Conservation (phyloP, 768 basidiomycete genomes). For the Dioszegia aurantiaca region DNA sequence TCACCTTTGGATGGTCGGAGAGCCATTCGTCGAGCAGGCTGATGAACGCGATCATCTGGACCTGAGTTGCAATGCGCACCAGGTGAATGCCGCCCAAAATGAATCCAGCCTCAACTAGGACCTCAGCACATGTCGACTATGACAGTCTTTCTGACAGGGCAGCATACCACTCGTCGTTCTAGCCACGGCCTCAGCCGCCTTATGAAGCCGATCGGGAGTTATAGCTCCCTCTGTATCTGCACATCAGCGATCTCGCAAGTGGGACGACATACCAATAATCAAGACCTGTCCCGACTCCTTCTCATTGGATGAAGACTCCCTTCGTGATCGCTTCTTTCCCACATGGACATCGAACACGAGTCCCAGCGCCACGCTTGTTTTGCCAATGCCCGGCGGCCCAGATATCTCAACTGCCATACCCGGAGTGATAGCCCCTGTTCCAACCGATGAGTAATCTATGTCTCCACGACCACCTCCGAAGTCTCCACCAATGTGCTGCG, state of each 20-base stretch:
- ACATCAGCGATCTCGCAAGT: background rate
- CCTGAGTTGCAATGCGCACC: slow-evolving; percentile 41
- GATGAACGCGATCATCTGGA: slow-evolving; percentile 48
- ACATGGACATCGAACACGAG: slow-evolving; percentile 36
- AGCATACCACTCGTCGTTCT: slow-evolving; percentile 15
- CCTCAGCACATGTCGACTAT: background rate
- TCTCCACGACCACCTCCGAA: background rate
- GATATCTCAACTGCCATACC: slow-evolving; percentile 46
- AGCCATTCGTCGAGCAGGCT: slow-evolving; percentile 47
- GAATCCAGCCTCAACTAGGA: slow-evolving; percentile 16
- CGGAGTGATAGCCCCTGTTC: slow-evolving; percentile 29
- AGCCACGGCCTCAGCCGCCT: slow-evolving; percentile 25
- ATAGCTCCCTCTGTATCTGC: slow-evolving; percentile 50
- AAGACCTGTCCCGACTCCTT: slow-evolving; percentile 37
- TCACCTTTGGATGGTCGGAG: slow-evolving; percentile 34
- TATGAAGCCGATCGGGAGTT: slow-evolving; percentile 27
- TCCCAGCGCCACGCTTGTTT: slow-evolving; percentile 35
- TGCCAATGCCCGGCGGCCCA: slow-evolving; percentile 49
- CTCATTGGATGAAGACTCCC: background rate
- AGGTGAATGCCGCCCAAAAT: slow-evolving; percentile 43
- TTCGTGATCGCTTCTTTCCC: background rate
- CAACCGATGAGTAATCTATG: background rate
- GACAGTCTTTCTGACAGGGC: too few relatives aligned
- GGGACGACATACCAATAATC: slow-evolving; percentile 36
- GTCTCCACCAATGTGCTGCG: background rate